A percentile compares a stretch with the other conserved stretches of the same genome.
Evolutionary conservation across 331 rosid genomes (phyloP).

Genomic region (Prunus yedoensis): DNA sequence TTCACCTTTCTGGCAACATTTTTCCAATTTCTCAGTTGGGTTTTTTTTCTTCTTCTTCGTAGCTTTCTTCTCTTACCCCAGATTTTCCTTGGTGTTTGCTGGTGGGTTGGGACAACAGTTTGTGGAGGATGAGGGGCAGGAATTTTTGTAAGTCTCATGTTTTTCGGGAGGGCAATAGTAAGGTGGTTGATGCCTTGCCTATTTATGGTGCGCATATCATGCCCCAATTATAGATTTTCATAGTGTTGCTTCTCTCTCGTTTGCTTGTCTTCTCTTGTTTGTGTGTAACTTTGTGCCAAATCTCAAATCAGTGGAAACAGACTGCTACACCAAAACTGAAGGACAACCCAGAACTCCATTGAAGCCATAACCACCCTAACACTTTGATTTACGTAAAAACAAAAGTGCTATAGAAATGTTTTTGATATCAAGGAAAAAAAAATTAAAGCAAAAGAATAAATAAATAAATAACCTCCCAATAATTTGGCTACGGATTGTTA

Average conservation of each 20-base stretch:
- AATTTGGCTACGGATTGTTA: too few species aligned
- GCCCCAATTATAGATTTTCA: neutral
- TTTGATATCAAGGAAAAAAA: neutral
- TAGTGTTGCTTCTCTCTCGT: neutral
- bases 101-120: neutral
- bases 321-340: too few species aligned
- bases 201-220: neutral
- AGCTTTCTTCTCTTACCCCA: slow-evolving; percentile 2
- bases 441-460: too few species aligned
- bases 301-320: too few species aligned
- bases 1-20: neutral
- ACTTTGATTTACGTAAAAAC: neutral
- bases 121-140: slow-evolving; percentile 6
- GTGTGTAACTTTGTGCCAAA: neutral
- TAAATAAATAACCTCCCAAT: too few species aligned
- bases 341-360: neutral
- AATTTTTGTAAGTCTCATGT: neutral
- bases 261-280: neutral
- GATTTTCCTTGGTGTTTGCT: slow-evolving; percentile 1
- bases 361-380: neutral
- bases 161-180: slow-evolving; percentile 4
- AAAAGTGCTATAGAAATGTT: too few species aligned
- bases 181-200: neutral
- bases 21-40: neutral
- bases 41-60: neutral